Conservation (phyloP, 2,329 filamentous ascomycete species). For the Colletotrichum navitas region DNA sequence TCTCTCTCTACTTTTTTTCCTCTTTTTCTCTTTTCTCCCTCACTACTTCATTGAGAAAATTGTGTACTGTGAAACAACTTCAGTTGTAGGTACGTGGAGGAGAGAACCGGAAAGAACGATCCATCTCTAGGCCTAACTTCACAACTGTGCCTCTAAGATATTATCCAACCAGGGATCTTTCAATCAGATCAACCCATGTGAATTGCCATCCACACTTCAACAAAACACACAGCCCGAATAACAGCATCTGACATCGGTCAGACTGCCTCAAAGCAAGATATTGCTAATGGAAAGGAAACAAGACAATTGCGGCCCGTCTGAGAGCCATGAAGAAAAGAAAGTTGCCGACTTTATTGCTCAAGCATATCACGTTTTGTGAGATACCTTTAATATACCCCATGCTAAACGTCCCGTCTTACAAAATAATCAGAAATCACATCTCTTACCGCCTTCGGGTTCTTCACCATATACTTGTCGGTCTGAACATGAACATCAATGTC, state of each 20-base stretch:
- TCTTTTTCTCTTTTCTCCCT: too few species aligned
- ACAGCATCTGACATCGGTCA: neutral
- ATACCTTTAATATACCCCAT: too few species aligned
- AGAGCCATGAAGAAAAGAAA: neutral
- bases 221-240: too few species aligned
- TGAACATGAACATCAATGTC: constrained; percentile 1
- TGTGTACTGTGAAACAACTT: too few species aligned
- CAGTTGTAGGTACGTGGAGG: too few species aligned
- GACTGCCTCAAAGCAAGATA: neutral
- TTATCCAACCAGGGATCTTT: too few species aligned
- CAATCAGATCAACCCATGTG: neutral
- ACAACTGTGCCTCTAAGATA: neutral
- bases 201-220: too few species aligned
- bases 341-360: neutral
- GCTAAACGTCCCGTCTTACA: neutral
- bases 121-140: neutral
- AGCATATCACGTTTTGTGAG: neutral
- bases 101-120: neutral
- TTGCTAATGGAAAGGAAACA: neutral
- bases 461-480: neutral
- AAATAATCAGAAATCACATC: neutral
- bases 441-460: neutral
- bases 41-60: neutral
- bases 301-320: constrained; percentile 1
- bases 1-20: too few species aligned